Conservation (phyloP, 441 rosid genomes). For the Gossypium trilobum region DNA sequence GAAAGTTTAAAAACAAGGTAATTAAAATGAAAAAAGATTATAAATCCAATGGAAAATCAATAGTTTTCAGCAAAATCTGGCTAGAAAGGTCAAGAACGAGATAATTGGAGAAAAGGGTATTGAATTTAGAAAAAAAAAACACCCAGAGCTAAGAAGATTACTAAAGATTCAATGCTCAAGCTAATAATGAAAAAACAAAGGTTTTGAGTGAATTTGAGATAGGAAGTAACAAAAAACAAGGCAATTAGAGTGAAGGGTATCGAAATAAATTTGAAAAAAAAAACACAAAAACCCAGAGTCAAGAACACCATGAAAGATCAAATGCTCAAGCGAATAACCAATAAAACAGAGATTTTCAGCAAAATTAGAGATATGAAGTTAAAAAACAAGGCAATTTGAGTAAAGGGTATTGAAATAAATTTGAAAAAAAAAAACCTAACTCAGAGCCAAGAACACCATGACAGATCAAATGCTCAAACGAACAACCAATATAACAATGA, state of each 20-base stretch:
- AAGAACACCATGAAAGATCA: conserved; percentile 11
- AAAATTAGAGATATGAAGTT: not conserved
- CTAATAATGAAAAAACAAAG: not conserved
- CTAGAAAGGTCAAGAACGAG: not conserved
- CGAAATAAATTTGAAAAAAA: not conserved
- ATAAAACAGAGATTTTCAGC: conserved; percentile 11
- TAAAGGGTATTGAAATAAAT: not conserved
- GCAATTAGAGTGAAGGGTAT: not conserved
- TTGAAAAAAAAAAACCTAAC: not conserved
- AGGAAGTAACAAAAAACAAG: not conserved
- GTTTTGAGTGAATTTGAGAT: conserved; percentile 6
- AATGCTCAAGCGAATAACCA: not conserved
- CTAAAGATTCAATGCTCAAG: not conserved
- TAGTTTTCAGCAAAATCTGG: not conserved
- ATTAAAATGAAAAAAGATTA: not conserved
- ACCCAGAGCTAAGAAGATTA: conserved; percentile 16
- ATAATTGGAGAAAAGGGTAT: not conserved
- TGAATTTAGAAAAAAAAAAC: not conserved
- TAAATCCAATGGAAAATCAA: not conserved
- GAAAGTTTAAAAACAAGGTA: too few relatives aligned
- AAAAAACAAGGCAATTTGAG: not conserved
- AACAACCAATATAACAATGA: not conserved
- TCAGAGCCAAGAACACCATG: conserved; percentile 12
- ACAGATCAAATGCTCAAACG: not conserved
- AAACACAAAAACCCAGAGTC: not conserved